These are phyloP conservation scores for Trifolium fragiferum DNA, from an alignment of 306 rosid species.

Conservation along the genomic window DNA sequence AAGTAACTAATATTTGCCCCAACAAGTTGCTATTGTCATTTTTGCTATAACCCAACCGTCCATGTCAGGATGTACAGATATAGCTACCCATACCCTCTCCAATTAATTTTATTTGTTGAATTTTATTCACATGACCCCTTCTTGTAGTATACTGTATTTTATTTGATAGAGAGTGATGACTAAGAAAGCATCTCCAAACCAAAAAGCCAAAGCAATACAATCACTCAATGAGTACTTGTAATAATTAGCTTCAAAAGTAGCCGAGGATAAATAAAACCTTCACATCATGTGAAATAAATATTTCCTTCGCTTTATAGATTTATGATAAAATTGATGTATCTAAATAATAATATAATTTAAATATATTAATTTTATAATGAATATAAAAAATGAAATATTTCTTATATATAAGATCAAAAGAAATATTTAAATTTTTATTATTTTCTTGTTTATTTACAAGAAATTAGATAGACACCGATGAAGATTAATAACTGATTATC, in stretches of 20 bases:
- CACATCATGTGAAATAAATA: too few relatives aligned
- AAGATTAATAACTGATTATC: too few relatives aligned
- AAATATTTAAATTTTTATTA: too few relatives aligned
- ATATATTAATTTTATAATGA: too few relatives aligned
- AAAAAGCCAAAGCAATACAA: slow-evolving; percentile 9
- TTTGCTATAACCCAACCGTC: neutral
- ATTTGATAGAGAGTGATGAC: neutral
- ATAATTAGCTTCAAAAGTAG: slow-evolving; percentile 30
- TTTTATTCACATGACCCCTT: neutral
- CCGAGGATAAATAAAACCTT: slow-evolving; percentile 4
- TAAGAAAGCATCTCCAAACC: slow-evolving; percentile 32
- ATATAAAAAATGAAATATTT: too few relatives aligned
- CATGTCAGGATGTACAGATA: slow-evolving; percentile 11
- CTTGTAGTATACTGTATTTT: neutral
- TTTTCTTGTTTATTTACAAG: too few relatives aligned
- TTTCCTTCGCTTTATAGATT: too few relatives aligned
- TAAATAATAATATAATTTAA: too few relatives aligned
- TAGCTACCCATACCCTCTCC: neutral
- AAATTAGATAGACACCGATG: too few relatives aligned
- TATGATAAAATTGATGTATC: too few relatives aligned
- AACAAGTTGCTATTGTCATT: neutral
- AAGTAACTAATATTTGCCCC: slow-evolving; percentile 23
- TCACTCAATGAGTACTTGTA: neutral
- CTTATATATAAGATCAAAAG: too few relatives aligned
- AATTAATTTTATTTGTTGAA: slow-evolving; percentile 5